Conservation (phyloP, 139 green algal genomes). For the Pseudopediastrum boryanum region DNA sequence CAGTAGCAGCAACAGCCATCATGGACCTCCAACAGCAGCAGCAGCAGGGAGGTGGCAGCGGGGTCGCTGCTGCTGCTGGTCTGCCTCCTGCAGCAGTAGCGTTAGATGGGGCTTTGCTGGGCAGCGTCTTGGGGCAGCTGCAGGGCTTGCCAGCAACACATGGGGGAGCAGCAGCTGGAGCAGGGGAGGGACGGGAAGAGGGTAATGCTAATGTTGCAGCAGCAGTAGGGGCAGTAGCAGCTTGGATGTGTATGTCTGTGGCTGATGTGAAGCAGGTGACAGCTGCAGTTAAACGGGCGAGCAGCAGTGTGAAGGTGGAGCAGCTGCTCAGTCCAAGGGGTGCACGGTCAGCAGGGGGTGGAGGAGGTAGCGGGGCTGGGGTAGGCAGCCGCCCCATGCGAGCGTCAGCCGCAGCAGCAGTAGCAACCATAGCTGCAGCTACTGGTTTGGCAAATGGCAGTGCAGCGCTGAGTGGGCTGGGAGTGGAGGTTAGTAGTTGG, state of each 20-base stretch:
- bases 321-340: not conserved
- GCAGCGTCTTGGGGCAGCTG: not conserved
- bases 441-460: not conserved
- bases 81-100: slow-evolving; percentile 8
- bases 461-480: not conserved
- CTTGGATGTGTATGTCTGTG: not conserved
- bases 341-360: not conserved
- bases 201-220: not conserved
- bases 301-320: slow-evolving; percentile 9
- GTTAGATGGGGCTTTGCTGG: not conserved
- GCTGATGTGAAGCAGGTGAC: not conserved
- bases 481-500: not conserved
- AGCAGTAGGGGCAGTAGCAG: slow-evolving; percentile 6
- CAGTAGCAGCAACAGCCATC: too few relatives aligned
- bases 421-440: not conserved
- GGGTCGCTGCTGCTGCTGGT: not conserved
- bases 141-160: slow-evolving; percentile 6
- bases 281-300: not conserved
- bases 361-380: too few relatives aligned
- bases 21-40: slow-evolving; percentile 12
- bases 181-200: not conserved
- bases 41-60: not conserved
- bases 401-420: too few relatives aligned
- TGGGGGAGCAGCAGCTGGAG: not conserved
- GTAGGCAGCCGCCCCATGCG: too few relatives aligned